Percentiles rank a stretch among this genome's conserved stretches.
These are phyloP conservation scores for Kluyveromyces lactis DNA, from an alignment of 805 yeast genomes.

Conservation along the genomic window DNA sequence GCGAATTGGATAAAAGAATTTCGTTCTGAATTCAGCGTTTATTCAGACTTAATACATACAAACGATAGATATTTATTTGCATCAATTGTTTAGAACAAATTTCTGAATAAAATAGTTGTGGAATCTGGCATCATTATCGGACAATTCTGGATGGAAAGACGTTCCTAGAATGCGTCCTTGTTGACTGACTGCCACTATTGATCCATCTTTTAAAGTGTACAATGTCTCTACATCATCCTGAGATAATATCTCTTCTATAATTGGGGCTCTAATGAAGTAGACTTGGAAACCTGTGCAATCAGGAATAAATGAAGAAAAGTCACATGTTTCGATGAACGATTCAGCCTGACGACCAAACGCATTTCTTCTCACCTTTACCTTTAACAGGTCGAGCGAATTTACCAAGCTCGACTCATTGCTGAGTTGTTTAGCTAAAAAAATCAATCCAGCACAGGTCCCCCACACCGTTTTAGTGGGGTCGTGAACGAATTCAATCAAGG, in stretches of 20 bases:
- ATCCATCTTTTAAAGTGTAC: slow-evolving; percentile 28
- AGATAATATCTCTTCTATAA: slow-evolving; percentile 35
- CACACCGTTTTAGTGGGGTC: slow-evolving; percentile 50
- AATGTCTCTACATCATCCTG: slow-evolving; percentile 32
- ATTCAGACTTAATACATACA: no score
- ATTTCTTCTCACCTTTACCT: slow-evolving; percentile 57
- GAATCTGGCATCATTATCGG: slow-evolving; percentile 43
- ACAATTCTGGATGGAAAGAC: slow-evolving; percentile 73
- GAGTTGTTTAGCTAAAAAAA: slow-evolving; percentile 49
- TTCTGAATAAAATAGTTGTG: slow-evolving; percentile 65
- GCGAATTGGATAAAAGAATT: no score
- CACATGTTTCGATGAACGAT: slow-evolving; percentile 45
- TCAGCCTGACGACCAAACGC: slow-evolving; percentile 75
- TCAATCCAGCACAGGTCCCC: slow-evolving; percentile 87
- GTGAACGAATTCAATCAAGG: slow-evolving; percentile 41
- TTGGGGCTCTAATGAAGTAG: slow-evolving; percentile 72
- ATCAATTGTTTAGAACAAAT: slow-evolving; percentile 39
- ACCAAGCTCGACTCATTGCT: slow-evolving; percentile 47
- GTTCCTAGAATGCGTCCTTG: slow-evolving; percentile 65
- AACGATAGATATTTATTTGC: no score
- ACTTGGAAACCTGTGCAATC: slow-evolving; percentile 33
- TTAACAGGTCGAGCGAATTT: slow-evolving; percentile 53
- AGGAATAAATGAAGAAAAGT: slow-evolving; percentile 34
- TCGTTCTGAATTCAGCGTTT: no score
- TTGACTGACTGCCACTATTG: slow-evolving; percentile 59